These are phyloP conservation scores for Bruguiera gymnorhiza DNA, from an alignment of 345 rosid species.

Conservation along the genomic window DNA sequence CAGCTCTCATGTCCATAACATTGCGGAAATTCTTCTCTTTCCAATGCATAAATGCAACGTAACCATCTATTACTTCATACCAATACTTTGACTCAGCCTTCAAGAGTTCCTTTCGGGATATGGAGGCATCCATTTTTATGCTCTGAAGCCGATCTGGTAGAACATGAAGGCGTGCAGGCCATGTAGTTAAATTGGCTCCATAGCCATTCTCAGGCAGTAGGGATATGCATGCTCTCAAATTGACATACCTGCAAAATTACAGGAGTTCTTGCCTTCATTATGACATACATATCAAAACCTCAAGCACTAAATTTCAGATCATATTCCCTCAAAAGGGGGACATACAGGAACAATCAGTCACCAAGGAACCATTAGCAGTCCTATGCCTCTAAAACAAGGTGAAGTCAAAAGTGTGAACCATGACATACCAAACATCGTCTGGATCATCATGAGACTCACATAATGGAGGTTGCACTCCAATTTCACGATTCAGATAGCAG, in stretches of 20 bases:
- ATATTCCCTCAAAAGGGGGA: no score
- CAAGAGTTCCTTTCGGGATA: conserved; percentile 56
- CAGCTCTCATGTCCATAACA: conserved; percentile 70
- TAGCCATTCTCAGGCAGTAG: conserved; percentile 48
- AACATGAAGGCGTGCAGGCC: conserved; percentile 61
- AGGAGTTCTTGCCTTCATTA: not conserved
- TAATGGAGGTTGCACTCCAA: conserved; percentile 46
- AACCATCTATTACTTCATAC: conserved; percentile 50
- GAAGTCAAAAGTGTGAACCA: conserved; percentile 1
- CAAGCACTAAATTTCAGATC: no score
- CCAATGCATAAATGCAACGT: conserved; percentile 50
- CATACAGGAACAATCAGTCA: no score
- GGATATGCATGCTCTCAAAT: conserved; percentile 49
- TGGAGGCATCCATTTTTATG: conserved; percentile 55
- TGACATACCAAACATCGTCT: conserved; percentile 56
- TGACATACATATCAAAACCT: no score
- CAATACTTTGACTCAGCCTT: conserved; percentile 64
- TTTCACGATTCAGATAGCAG: conserved; percentile 46
- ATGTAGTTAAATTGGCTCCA: conserved; percentile 51
- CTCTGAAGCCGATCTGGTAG: conserved; percentile 61
- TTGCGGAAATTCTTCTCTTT: conserved; percentile 47
- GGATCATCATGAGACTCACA: conserved; percentile 48
- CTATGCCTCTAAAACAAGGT: not conserved
- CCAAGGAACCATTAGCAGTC: no score
- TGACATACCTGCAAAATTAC: conserved; percentile 44